Evolutionary conservation across 2,329 filamentous ascomycete species (phyloP).

Genomic region (Pseudocercospora crystallina): DNA sequence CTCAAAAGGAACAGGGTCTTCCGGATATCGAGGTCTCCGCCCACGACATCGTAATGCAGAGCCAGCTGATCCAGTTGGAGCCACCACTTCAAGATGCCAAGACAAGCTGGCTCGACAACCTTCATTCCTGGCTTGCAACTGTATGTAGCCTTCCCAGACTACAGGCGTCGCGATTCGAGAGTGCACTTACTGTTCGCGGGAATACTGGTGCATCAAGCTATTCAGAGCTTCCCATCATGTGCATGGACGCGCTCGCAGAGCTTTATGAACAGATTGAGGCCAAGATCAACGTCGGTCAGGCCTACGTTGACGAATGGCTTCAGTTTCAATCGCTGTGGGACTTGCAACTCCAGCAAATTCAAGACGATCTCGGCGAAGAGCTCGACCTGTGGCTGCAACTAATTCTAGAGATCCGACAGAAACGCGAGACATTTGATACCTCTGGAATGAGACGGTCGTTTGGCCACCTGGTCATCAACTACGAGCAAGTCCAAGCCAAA

Average conservation of each 20-base stretch:
- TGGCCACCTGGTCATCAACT: slow-evolving; percentile 92
- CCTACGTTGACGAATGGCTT: slow-evolving; percentile 95
- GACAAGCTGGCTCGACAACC: slow-evolving; percentile 87
- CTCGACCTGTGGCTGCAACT: slow-evolving; percentile 90
- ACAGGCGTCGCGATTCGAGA: slow-evolving; percentile 92
- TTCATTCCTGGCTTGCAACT: slow-evolving; percentile 90
- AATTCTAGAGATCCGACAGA: slow-evolving; percentile 95
- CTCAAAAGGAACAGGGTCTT: slow-evolving; percentile 47
- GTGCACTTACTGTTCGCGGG: slow-evolving; percentile 65
- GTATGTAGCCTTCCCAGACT: slow-evolving; percentile 92
- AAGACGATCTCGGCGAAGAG: slow-evolving; percentile 86
- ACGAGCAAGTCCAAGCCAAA: slow-evolving; percentile 97
- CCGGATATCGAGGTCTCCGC: slow-evolving; percentile 72
- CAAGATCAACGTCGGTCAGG: slow-evolving; percentile 74
- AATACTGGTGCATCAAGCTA: slow-evolving; percentile 71
- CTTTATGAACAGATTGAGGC: slow-evolving; percentile 83
- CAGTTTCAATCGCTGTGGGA: slow-evolving; percentile 99
- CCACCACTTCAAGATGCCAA: slow-evolving; percentile 89
- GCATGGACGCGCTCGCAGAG: slow-evolving; percentile 72
- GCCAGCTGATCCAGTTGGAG: slow-evolving; percentile 95
- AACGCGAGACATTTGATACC: slow-evolving; percentile 93
- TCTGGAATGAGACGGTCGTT: slow-evolving; percentile 91
- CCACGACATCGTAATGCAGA: slow-evolving; percentile 95
- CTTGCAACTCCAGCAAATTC: slow-evolving; percentile 91
- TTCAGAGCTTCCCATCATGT: slow-evolving; percentile 78